Base-by-base conservation (phyloP, 331 rosid species). In the Saraca asoca region DNA sequence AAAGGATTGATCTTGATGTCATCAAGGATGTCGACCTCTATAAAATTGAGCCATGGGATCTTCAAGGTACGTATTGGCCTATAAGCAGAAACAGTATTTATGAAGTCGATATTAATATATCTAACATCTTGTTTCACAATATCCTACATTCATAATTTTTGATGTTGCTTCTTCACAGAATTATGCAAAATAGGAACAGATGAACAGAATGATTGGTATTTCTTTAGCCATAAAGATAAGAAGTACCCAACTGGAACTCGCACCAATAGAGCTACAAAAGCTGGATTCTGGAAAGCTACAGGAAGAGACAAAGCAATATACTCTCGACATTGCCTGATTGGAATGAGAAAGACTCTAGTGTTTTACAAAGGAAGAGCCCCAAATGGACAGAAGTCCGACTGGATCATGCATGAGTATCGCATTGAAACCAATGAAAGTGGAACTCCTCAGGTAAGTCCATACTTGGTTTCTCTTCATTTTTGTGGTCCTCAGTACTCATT, bases 251-350 rank as follows among this genome's bases (percentile, higher is more conserved):
- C 90, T 7, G 90, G 90, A 51, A 81, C 91, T n/a, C 74, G 91
- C 1, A 86, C 91, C 1, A 86, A 86, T 46, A 74, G 91, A 74
- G 91, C 91, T 4, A 86, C 91, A 33, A 83, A 78, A 62, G 91
- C 91, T 13, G 91, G 91, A 61, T 86, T 86, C 75, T 86, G 91
- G 91, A 86, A 86, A 72, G 91, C 91, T 5, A 86, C 91, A 0
- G 91, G 91, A 66, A 86, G 91, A 76, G 91, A 86, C 55, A 86
- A 86, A 55, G 85, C 86, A 7, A 86, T 86, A 10, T 86, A 86
- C 74, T 37, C 83, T 2, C 79, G 79, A 59, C 86, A 70, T 35
- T 52, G 65, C 18, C 53, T 83, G 19, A 60, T 86, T 64, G 91
- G 91, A 0, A 83, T 86, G 91, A 78, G 91, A 61, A 86, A 86